phyloP scores from a whole-genome alignment of 192 early-diverging fungal genomes.

The Coemansia sp. region DNA sequence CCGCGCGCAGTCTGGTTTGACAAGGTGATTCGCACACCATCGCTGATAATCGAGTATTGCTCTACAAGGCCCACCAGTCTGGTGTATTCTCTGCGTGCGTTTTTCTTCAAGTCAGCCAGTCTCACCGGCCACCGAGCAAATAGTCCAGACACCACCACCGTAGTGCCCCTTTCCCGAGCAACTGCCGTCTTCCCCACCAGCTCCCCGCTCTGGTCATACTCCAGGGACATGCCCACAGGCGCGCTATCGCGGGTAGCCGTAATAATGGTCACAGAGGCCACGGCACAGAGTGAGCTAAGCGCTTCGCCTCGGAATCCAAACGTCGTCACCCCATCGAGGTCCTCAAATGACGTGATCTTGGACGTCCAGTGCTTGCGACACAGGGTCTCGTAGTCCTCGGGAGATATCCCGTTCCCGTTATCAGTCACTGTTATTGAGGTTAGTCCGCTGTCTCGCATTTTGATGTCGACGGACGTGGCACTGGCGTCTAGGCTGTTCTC shows the following conservation, averaged over 20 bases:
- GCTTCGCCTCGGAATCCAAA: constrained; percentile 97
- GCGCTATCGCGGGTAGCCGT: constrained; percentile 62
- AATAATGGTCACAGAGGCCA: constrained; percentile 57
- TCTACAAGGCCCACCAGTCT: constrained; percentile 78
- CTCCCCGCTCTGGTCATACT: constrained; percentile 66
- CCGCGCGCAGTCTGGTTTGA: constrained; percentile 63
- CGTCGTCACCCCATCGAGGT: constrained; percentile 68
- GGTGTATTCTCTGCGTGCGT: constrained; percentile 75
- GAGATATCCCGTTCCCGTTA: constrained; percentile 81
- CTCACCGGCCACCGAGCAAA: constrained; percentile 90
- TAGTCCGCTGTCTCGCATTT: constrained; percentile 76
- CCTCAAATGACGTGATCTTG: constrained; percentile 76
- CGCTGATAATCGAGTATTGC: constrained; percentile 76
- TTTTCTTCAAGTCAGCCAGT: constrained; percentile 77
- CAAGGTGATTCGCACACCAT: constrained; percentile 64
- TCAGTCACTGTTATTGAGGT: constrained; percentile 76
- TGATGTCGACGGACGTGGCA: constrained; percentile 78
- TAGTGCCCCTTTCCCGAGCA: constrained; percentile 74
- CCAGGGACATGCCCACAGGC: constrained; percentile 62
- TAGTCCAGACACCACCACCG: constrained; percentile 67
- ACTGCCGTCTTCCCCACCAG: constrained; percentile 49
- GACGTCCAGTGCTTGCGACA: constrained; percentile 91
- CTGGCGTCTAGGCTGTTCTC: constrained; percentile 93
- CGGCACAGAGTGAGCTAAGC: constrained; percentile 81
- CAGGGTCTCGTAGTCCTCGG: constrained; percentile 61